These are phyloP conservation scores for Calonectria naviculata DNA, from an alignment of 2,329 filamentous ascomycete genomes.

Conservation along the genomic window DNA sequence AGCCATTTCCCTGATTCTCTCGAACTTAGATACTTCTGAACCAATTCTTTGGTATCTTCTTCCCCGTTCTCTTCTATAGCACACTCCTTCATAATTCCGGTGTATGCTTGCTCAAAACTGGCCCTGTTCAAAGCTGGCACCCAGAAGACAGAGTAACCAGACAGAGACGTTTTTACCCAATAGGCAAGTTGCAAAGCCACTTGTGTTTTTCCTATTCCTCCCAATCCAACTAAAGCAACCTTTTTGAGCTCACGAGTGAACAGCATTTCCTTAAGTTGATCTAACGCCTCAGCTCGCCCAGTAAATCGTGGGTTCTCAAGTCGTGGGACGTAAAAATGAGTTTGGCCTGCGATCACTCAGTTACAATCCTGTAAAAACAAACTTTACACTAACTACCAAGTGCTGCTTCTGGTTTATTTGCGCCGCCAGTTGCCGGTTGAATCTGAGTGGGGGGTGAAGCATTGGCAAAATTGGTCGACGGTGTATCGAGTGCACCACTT, in stretches of 20 bases:
- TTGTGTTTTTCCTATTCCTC: slow-evolving; percentile 29
- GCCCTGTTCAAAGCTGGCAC: slow-evolving; percentile 50
- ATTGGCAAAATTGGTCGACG: neutral
- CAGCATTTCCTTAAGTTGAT: neutral
- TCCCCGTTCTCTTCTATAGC: neutral
- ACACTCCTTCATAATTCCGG: neutral
- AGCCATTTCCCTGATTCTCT: slow-evolving; percentile 48
- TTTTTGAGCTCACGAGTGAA: slow-evolving; percentile 32
- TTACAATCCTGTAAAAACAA: too few species aligned
- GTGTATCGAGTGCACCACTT: neutral
- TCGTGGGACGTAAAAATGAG: neutral
- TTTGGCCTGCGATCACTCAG: neutral
- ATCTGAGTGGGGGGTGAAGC: neutral
- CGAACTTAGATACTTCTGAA: slow-evolving; percentile 35
- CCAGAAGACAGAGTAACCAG: slow-evolving; percentile 56
- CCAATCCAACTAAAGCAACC: slow-evolving; percentile 24
- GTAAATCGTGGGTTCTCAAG: neutral
- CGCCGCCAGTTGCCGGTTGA: neutral
- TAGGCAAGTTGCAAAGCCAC: slow-evolving; percentile 22
- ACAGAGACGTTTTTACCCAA: slow-evolving; percentile 45
- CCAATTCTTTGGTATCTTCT: neutral
- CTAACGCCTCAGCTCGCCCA: neutral
- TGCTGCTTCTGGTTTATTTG: neutral
- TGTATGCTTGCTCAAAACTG: slow-evolving; percentile 52
- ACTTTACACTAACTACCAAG: neutral